A percentile compares a stretch with the other conserved stretches of the same genome.
Evolutionary conservation across 176 grass and related monocot species (phyloP).

Genomic region (Paspalum notatum): DNA sequence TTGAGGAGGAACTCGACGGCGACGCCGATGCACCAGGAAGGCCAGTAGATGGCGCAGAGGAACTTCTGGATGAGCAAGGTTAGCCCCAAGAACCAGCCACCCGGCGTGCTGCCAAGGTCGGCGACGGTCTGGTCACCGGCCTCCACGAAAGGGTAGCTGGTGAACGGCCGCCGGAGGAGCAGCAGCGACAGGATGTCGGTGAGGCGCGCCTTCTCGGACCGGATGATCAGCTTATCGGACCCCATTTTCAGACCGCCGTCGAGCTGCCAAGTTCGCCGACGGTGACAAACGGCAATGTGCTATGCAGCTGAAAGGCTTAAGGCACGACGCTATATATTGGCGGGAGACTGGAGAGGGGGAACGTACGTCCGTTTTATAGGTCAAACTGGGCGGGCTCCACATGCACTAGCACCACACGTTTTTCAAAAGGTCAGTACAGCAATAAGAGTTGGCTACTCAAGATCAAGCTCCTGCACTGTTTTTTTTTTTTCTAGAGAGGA

Average conservation of each 20-base stretch:
- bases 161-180: slow-evolving; percentile 45
- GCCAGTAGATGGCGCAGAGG: slow-evolving; percentile 15
- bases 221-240: slow-evolving; percentile 56
- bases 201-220: slow-evolving; percentile 56
- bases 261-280: background rate
- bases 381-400: too few species aligned
- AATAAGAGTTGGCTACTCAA: too few species aligned
- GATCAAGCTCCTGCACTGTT: too few species aligned
- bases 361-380: too few species aligned
- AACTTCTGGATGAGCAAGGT: slow-evolving; percentile 50
- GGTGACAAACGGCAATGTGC: too few species aligned
- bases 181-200: slow-evolving; percentile 61
- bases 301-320: too few species aligned
- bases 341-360: too few species aligned
- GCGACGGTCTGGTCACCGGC: slow-evolving; percentile 25
- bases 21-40: slow-evolving; percentile 27
- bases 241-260: slow-evolving; percentile 37
- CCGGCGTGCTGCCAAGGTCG: slow-evolving; percentile 29
- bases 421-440: too few species aligned
- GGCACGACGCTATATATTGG: too few species aligned
- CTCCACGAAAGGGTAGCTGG: slow-evolving; percentile 50
- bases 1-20: slow-evolving; percentile 58
- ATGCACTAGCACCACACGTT: too few species aligned
- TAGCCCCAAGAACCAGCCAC: slow-evolving; percentile 44
- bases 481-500: too few species aligned